Evolutionary conservation across 2,329 filamentous ascomycete species (phyloP), one percentile per base, ranked within the genome.

Genomic region (Xylaria sp.): DNA sequence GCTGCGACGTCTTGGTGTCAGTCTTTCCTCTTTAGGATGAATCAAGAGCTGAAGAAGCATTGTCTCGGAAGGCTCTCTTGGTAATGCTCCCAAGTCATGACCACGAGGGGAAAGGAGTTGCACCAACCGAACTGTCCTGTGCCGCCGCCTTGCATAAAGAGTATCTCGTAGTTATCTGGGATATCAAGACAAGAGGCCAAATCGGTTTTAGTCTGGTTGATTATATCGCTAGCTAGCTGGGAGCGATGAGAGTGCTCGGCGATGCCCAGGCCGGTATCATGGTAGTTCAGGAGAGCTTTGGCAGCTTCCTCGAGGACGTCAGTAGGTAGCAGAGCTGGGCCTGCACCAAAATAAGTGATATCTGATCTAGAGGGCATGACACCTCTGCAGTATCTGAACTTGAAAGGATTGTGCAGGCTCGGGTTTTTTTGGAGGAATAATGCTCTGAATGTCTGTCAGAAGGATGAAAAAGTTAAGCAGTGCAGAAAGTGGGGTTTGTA

Each of bases 191-290:
- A 91, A 25, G 84, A 84, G 54, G 87, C 86, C 12, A 98, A 86
- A 70, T 92, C 89, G 41, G 89, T 86, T 80, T 97, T 96, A 71
- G 93, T 87, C 71, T 92, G 86, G 72, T 91, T 90, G 74, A 98
- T 88, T 75, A 98, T 93, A 71, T 90, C 88, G 71, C 88, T 87
- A 33, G 95, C 94, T 48, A 92, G 28, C 28, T 87, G 70, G 88
- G 93, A 96, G 72, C 95, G 92, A 80, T 98, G 95, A 8, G 92
- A 95, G 79, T 97, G 93, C 81, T 98, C 95, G 72, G 92, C 93
- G 41, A 98, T 70, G 62, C 94, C 94, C 62, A 98, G 86, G 68
- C 95, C 95, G 43, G 89, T 92, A 78, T 88, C 85, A 61, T 95
- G 85, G 84, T 89, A 97, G 84, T 98, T 92, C 71, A 97, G 82